These are phyloP conservation scores for Colletotrichum euphorbiae DNA, from an alignment of 2,329 filamentous ascomycete genomes.

Conservation along the genomic window DNA sequence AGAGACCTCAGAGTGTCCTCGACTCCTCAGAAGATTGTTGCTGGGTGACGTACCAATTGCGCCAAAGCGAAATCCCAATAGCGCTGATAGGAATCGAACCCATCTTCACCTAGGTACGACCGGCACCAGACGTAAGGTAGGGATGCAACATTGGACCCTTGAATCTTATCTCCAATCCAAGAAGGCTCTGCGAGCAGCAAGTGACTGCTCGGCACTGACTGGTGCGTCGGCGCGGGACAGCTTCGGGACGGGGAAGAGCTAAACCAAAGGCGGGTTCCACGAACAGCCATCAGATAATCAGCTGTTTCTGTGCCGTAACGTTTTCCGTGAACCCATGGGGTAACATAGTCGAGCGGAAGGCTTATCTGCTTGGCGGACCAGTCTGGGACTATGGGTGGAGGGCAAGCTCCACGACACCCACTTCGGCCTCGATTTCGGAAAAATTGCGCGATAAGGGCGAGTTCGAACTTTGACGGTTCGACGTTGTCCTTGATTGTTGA, in stretches of 20 bases:
- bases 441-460: constrained; percentile 24
- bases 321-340: constrained; percentile 39
- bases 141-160: constrained; percentile 17
- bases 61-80: too few species aligned
- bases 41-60: constrained; percentile 21
- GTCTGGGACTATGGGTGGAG: constrained; percentile 2
- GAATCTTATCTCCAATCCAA: not conserved
- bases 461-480: too few species aligned
- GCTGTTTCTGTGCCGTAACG: constrained; percentile 39
- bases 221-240: constrained; percentile 9
- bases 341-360: constrained; percentile 28
- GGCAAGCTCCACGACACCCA: constrained; percentile 31
- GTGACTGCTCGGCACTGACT: constrained; percentile 21
- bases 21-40: not conserved
- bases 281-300: constrained; percentile 35
- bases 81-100: too few species aligned
- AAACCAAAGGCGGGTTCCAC: constrained; percentile 7
- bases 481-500: not conserved
- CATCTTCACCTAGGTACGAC: too few species aligned
- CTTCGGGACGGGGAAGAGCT: constrained; percentile 21
- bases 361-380: constrained; percentile 38
- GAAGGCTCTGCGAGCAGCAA: constrained; percentile 9
- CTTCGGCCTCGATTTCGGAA: constrained; percentile 33
- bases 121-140: constrained; percentile 21
- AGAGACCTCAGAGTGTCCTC: not conserved